Evolutionary conservation across 2,329 filamentous ascomycete genomes (phyloP).

Genomic region (Botrytis medusae): DNA sequence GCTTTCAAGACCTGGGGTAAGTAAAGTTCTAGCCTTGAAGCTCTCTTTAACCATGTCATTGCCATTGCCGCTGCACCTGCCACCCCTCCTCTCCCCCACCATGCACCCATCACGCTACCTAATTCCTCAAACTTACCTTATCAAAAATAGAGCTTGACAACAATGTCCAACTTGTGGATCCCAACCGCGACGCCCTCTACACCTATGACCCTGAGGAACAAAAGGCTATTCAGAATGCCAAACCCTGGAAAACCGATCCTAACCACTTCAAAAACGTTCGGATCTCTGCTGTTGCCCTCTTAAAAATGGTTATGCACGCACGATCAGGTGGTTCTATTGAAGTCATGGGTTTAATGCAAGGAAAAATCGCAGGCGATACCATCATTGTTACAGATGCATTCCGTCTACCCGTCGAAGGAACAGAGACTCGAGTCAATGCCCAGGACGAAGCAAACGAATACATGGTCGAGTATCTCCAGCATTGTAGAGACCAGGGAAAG

Average conservation of each 20-base stretch:
- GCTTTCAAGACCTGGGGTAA: slow-evolving; percentile 63
- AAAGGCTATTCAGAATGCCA: slow-evolving; percentile 60
- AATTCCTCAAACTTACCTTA: slow-evolving; percentile 31
- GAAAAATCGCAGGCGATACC: slow-evolving; percentile 80
- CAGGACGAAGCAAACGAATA: slow-evolving; percentile 97
- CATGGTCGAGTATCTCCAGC: slow-evolving; percentile 80
- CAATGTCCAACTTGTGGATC: slow-evolving; percentile 78
- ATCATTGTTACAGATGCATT: slow-evolving; percentile 95
- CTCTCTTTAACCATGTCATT: slow-evolving; percentile 17
- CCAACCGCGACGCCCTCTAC: slow-evolving; percentile 88
- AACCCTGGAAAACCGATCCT: slow-evolving; percentile 76
- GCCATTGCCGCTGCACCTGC: neutral
- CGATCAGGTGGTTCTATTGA: slow-evolving; percentile 90
- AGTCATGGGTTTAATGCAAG: slow-evolving; percentile 98
- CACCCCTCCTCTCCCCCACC: neutral
- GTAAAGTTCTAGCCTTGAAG: slow-evolving; percentile 28
- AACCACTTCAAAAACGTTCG: slow-evolving; percentile 92
- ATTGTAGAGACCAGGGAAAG: slow-evolving; percentile 73
- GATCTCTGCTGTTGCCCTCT: slow-evolving; percentile 87
- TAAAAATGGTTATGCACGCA: slow-evolving; percentile 99
- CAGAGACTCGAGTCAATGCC: slow-evolving; percentile 97
- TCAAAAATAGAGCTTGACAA: slow-evolving; percentile 76
- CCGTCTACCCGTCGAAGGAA: slow-evolving; percentile 90
- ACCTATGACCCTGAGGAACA: slow-evolving; percentile 71
- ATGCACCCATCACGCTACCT: neutral